Evolutionary conservation across 1,284 basidiomycete genomes (phyloP).

Genomic region (Cutaneotrichosporon curvatum): DNA sequence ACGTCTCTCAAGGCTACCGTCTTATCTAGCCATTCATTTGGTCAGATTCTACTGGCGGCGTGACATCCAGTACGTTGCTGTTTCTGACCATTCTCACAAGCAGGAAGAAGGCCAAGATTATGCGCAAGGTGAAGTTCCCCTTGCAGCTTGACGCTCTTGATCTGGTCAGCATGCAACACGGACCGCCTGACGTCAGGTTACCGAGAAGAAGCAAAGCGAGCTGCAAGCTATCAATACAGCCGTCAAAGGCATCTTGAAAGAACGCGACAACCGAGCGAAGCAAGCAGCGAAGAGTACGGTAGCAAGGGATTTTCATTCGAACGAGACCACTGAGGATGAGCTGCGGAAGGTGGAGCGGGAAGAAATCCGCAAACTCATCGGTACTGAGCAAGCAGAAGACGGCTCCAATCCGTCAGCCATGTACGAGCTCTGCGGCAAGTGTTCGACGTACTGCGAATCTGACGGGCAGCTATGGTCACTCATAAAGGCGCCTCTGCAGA

Average conservation of each 20-base stretch:
- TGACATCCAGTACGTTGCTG: background rate
- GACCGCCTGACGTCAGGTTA: constrained; percentile 30
- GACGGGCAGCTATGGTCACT: constrained; percentile 69
- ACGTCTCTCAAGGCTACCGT: constrained; percentile 73
- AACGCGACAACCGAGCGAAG: constrained; percentile 74
- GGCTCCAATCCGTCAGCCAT: constrained; percentile 36
- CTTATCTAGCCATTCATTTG: constrained; percentile 47
- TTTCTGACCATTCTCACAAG: background rate
- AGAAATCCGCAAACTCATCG: constrained; percentile 23
- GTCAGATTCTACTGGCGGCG: constrained; percentile 63
- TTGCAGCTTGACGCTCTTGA: constrained; percentile 75
- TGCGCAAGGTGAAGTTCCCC: constrained; percentile 91
- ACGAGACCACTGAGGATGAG: constrained; percentile 31
- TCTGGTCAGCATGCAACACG: constrained; percentile 48
- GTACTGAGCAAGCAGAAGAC: constrained; percentile 13
- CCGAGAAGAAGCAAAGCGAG: constrained; percentile 68
- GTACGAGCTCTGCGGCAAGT: constrained; percentile 46
- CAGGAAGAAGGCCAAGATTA: constrained; percentile 71
- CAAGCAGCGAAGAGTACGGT: constrained; percentile 63
- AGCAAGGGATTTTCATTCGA: constrained; percentile 9
- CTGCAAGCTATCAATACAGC: constrained; percentile 63
- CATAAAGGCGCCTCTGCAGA: constrained; percentile 95
- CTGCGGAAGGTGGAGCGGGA: constrained; percentile 42
- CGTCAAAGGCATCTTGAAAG: constrained; percentile 73
- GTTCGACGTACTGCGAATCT: no score